Evolutionary conservation across 176 grass and related monocot species (phyloP).

Genomic region (Otatea glauca): DNA sequence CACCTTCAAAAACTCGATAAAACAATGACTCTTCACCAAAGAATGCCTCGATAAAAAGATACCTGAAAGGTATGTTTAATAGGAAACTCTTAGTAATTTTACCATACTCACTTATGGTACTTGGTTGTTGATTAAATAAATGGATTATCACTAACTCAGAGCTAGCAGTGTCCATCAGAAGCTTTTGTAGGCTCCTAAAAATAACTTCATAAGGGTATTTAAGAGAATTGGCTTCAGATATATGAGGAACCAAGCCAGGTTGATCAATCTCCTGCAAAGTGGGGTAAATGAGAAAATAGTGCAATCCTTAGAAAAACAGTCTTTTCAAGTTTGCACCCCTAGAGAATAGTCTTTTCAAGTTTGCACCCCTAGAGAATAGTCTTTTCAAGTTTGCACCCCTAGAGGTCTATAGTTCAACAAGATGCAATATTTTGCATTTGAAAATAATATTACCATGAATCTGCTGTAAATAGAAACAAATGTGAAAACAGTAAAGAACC

Average conservation of each 20-base stretch:
- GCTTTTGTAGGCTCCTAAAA: slow-evolving; percentile 89
- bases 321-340: slow-evolving; percentile 29
- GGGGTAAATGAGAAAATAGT: slow-evolving; percentile 14
- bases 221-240: slow-evolving; percentile 70
- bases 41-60: slow-evolving; percentile 77
- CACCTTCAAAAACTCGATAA: slow-evolving; percentile 84
- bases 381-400: too few relatives aligned
- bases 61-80: slow-evolving; percentile 58
- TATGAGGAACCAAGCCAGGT: slow-evolving; percentile 79
- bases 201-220: slow-evolving; percentile 86
- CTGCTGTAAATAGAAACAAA: slow-evolving; percentile 4
- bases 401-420: background rate
- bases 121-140: slow-evolving; percentile 18
- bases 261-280: slow-evolving; percentile 75
- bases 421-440: slow-evolving; percentile 14
- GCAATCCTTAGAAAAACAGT: slow-evolving; percentile 6
- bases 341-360: too few relatives aligned
- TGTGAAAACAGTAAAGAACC: background rate
- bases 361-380: too few relatives aligned
- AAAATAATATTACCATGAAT: slow-evolving; percentile 27
- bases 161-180: slow-evolving; percentile 92
- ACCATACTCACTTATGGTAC: background rate
- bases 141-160: slow-evolving; percentile 66
- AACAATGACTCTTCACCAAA: slow-evolving; percentile 78
- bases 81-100: slow-evolving; percentile 29